Percentiles rank a stretch among this genome's conserved stretches.
These are phyloP conservation scores for Stemphylium beticola DNA, from an alignment of 2,329 filamentous ascomycete genomes.

Conservation along the genomic window DNA sequence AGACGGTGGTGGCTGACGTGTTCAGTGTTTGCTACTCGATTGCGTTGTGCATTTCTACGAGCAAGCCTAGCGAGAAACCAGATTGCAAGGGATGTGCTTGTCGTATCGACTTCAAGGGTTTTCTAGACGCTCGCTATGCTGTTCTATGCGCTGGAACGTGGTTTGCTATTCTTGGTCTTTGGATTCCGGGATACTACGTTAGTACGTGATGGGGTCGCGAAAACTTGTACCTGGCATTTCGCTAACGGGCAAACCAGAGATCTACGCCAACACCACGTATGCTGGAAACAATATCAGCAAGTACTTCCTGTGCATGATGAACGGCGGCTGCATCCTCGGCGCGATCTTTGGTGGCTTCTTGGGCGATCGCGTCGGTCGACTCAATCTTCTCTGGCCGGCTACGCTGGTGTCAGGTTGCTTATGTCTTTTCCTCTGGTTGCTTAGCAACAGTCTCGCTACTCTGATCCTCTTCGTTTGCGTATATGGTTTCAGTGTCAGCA, in stretches of 20 bases:
- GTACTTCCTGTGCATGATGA: conserved; percentile 55
- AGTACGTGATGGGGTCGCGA: conserved; percentile 35
- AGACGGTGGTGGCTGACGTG: conserved; percentile 18
- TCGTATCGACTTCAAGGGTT: conserved; percentile 44
- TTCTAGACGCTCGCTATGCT: conserved; percentile 39
- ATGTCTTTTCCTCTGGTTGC: conserved; percentile 64
- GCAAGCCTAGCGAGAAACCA: conserved; percentile 15
- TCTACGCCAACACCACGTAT: conserved; percentile 64
- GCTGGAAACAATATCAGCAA: conserved; percentile 52
- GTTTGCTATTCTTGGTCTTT: conserved; percentile 39
- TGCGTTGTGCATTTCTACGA: conserved; percentile 44
- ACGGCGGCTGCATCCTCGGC: conserved; percentile 62
- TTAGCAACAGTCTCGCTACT: conserved; percentile 55
- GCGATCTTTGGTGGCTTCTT: conserved; percentile 59
- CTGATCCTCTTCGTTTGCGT: conserved; percentile 70
- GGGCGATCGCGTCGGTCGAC: conserved; percentile 61
- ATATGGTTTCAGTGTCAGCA: conserved; percentile 73
- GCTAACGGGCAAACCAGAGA: conserved; percentile 59
- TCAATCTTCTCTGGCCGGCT: conserved; percentile 61
- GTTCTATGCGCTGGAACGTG: conserved; percentile 39
- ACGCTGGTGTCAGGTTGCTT: conserved; percentile 52
- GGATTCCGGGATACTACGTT: conserved; percentile 42
- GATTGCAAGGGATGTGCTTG: conserved; percentile 31
- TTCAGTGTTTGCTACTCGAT: conserved; percentile 56
- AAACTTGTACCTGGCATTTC: background rate